Conservation (phyloP, 805 yeast genomes). For the Tetrapisispora taiwanensis region DNA sequence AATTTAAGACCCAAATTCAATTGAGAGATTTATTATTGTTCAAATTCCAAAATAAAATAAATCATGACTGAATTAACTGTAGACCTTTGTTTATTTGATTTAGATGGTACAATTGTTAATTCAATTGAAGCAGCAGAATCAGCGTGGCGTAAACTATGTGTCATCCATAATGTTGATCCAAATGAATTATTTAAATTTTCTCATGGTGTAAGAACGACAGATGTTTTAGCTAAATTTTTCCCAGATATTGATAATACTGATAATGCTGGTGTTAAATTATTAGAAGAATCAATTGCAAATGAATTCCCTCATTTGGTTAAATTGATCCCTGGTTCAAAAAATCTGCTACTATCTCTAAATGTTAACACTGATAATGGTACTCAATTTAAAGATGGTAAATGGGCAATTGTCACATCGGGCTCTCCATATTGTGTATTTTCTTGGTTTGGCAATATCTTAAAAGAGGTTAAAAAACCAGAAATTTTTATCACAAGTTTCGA, state of each 20-base stretch:
- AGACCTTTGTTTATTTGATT: conserved; percentile 46
- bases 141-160: conserved; percentile 56
- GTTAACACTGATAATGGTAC: conserved; percentile 12
- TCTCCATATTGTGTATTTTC: conserved; percentile 58
- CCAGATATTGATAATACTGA: conserved; percentile 55
- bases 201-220: conserved; percentile 71
- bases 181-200: conserved; percentile 53
- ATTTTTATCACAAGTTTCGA: conserved; percentile 71
- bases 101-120: conserved; percentile 73
- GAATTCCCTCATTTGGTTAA: conserved; percentile 55
- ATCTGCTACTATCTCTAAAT: conserved; percentile 42
- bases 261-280: conserved; percentile 38
- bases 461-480: conserved; percentile 50
- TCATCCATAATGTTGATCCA: conserved; percentile 50
- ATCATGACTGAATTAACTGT: neutral
- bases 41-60: neutral
- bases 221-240: conserved; percentile 54
- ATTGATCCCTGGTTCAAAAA: conserved; percentile 61
- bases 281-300: conserved; percentile 56
- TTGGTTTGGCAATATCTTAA: conserved; percentile 50
- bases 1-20: too few species aligned
- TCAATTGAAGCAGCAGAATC: conserved; percentile 68
- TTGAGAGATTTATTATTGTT: too few species aligned
- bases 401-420: conserved; percentile 82
- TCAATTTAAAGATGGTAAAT: conserved; percentile 35